Conservation (phyloP, 306 rosid species). For the Cotoneaster glaucophyllus region DNA sequence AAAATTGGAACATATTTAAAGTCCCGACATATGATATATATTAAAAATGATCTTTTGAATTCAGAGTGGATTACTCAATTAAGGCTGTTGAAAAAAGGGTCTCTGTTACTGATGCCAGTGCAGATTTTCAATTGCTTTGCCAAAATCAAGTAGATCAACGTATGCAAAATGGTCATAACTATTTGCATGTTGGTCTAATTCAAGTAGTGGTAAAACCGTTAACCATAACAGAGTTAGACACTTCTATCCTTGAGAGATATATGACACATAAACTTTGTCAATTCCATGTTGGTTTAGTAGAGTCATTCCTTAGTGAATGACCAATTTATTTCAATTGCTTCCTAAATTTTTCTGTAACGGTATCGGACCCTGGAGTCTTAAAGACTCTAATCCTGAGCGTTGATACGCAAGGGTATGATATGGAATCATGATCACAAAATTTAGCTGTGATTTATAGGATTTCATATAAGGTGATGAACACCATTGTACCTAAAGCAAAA, state of each 20-base stretch:
- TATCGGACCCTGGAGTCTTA: not conserved
- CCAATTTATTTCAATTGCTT: not conserved
- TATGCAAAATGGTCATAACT: too few relatives aligned
- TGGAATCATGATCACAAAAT: not conserved
- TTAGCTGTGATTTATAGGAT: not conserved
- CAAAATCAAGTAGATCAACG: too few relatives aligned
- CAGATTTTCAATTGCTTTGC: too few relatives aligned
- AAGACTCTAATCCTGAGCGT: not conserved
- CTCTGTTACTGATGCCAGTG: not conserved
- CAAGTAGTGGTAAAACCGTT: not conserved
- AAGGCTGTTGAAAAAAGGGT: too few relatives aligned
- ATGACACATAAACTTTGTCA: not conserved
- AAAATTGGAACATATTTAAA: too few relatives aligned
- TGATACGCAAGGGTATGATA: not conserved
- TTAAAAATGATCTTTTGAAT: too few relatives aligned
- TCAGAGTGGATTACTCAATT: too few relatives aligned
- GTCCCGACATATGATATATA: too few relatives aligned
- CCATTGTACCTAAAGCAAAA: not conserved
- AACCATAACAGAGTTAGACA: not conserved
- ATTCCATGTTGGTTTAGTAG: not conserved
- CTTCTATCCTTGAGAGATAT: not conserved
- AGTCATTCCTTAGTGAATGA: not conserved
- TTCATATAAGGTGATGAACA: not conserved
- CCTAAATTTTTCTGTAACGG: not conserved
- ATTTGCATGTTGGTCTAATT: not conserved